Evolutionary conservation across 2,329 filamentous ascomycete species (phyloP), one percentile per base, ranked within the genome.

Genomic region (Westerdykella sp.): DNA sequence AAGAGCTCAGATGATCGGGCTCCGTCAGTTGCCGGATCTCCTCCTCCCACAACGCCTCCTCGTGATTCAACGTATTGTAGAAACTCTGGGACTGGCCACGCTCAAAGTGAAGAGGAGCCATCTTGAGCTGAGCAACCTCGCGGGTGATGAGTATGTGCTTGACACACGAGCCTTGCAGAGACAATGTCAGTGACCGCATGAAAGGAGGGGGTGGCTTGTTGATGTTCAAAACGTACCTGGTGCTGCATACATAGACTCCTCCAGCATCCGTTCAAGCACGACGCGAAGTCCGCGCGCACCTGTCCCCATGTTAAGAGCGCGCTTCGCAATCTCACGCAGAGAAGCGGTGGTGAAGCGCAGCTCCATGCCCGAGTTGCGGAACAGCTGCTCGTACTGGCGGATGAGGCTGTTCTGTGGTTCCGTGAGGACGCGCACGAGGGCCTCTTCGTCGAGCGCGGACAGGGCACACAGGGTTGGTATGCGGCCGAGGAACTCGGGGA

Each of bases 401-500:
- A 95, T 76, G 1, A 98, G 77, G 41, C 84, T 87, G 69, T 96
- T 95, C 45, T 86, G 82, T 1, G 93, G 93, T 63, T 97, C 91
- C 0, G 88, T 96, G 32, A 98, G 76, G 48, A 98, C 93, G 41
- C 90, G 83, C 41, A 91, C 81, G 11, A 98, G 80, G 46, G 81
- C 71, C 14, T 76, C 69, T 49, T 80, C 74, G 42, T 78, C 77
- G 1, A 98, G 75, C 0, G 88, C 83, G 12, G 87, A 84, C 0
- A 98, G 78, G 0, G 93, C 87, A 47, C 88, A 89, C 39, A 89
- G 85, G 45, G 95, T 87, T 41, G 95, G 91, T 38, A 98, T 81
- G 14, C 93, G 85, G n/a, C 93, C 93, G 41, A 97, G 85, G n/a
- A 96, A 75, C 68, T 96, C 90, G 0, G 90, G 90, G 42, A 96